Evolutionary conservation across 2,329 filamentous ascomycete genomes (phyloP), one percentile per base, ranked within the genome.

Genomic region (Colletotrichum gigasporum): DNA sequence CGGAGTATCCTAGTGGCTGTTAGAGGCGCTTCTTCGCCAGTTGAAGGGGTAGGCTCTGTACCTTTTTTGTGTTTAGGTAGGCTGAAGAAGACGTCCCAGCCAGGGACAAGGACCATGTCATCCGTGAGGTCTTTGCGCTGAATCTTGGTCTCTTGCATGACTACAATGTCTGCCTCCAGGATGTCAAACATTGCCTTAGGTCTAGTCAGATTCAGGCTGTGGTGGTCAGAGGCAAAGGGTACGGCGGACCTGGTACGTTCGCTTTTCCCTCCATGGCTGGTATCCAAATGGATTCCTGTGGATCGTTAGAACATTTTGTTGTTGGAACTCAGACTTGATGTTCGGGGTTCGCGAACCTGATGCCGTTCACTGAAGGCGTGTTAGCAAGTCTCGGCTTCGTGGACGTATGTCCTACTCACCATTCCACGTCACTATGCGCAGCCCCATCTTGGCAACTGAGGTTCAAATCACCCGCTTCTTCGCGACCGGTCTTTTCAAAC

Each of bases 41-140:
- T 39, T 20, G 34, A 14, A 32, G 22, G 26, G 35, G 4, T 10
- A 16, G 8, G 9, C 1, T n/a, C n/a, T 6, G 3, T 79, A 91
- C 93, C 95, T 83, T 97, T 98, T 77, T 98, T 98, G 73, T 96
- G 86, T 74, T 90, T 93, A 0, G 96, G 96, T 22, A 99, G 82
- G 74, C 94, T 97, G 79, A 97, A 97, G 78, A 91, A 97, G 68
- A 94, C 94, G 75, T 99, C 96, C 95, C 95, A 99, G 11, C 96
- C 96, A 0, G 92, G 89, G 0, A 98, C 89, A 32, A 98, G 82
- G 9, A 98, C 94, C 93, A 98, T 98, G 71, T 98, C 96, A 83
- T 98, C 96, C 39, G 84, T 86, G 2, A 99, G 82, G 70, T 97
- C 94, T 74, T 97, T 97, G 61, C 91, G 87, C 74, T 98, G 96